Conservation (phyloP, 306 rosid species). For the Cucumis cinereus region DNA sequence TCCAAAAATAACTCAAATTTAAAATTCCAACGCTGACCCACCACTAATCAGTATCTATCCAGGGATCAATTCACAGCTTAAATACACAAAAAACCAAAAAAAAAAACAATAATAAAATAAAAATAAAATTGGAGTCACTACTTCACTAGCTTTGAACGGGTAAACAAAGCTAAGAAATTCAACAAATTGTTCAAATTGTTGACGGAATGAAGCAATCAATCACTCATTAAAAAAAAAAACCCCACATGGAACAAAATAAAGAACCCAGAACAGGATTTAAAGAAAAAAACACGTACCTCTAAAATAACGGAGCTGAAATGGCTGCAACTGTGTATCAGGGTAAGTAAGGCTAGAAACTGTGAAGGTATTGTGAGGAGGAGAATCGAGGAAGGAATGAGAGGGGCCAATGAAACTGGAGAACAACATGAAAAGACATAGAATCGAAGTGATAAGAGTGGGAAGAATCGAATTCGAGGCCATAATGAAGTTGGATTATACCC, state of each 20-base stretch:
- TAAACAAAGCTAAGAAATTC: not conserved
- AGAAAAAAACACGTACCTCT: constrained; percentile 43
- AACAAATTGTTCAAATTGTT: not conserved
- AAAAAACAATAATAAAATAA: not conserved
- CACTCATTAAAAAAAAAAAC: not conserved
- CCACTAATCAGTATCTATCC: constrained; percentile 12
- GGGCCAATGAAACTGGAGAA: constrained; percentile 22
- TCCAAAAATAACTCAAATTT: not conserved
- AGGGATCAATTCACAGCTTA: not conserved
- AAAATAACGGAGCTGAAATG: constrained; percentile 56
- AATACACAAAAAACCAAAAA: not conserved
- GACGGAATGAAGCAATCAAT: not conserved
- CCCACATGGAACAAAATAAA: not conserved
- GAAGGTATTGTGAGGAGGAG: constrained; percentile 24
- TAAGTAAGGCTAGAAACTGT: constrained; percentile 71
- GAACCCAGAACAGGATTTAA: constrained; percentile 12
- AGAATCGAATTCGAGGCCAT: constrained; percentile 52
- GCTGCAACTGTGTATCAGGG: constrained; percentile 41
- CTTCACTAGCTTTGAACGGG: not conserved
- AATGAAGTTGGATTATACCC: not conserved
- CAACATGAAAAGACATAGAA: constrained; percentile 28
- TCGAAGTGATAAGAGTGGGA: constrained; percentile 19
- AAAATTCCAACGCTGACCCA: constrained; percentile 23
- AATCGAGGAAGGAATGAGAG: constrained; percentile 24
- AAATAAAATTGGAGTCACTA: not conserved